These are phyloP conservation scores for Pestalotiopsis sp. DNA, from an alignment of 2,329 filamentous ascomycete genomes.

Conservation along the genomic window DNA sequence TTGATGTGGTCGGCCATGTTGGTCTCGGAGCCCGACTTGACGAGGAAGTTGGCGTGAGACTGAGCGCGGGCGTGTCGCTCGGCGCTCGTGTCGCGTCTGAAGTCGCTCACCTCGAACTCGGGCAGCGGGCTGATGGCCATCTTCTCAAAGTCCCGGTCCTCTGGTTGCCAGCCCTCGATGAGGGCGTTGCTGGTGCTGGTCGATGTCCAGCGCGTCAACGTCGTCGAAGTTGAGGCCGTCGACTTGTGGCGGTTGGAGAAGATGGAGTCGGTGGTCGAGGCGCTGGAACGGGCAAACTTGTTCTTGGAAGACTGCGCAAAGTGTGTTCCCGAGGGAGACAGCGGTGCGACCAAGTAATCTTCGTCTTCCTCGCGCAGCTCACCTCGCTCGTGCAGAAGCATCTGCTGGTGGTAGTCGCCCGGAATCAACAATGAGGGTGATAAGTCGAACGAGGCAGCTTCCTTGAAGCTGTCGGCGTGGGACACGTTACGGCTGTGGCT, in stretches of 20 bases:
- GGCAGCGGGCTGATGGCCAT: slow-evolving; percentile 5
- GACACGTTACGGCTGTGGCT: slow-evolving; percentile 45
- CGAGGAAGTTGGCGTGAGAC: slow-evolving; percentile 30
- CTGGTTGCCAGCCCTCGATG: slow-evolving; percentile 28
- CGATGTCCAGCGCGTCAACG: slow-evolving; percentile 55
- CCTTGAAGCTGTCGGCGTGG: slow-evolving; percentile 57
- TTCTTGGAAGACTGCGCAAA: slow-evolving; percentile 25
- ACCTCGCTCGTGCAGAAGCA: slow-evolving; percentile 43
- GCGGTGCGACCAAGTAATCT: slow-evolving; percentile 34
- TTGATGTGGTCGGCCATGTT: slow-evolving; percentile 18
- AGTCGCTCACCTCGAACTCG: slow-evolving; percentile 8
- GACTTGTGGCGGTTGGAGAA: slow-evolving; percentile 56
- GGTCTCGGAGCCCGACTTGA: slow-evolving; percentile 16
- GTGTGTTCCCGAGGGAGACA: slow-evolving; percentile 32
- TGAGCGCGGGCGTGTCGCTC: slow-evolving; percentile 31
- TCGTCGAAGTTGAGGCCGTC: slow-evolving; percentile 54
- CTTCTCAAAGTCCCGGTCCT: slow-evolving; percentile 22
- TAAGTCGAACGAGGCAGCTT: slow-evolving; percentile 60
- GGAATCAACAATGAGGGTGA: slow-evolving; percentile 67
- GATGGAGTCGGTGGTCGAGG: slow-evolving; percentile 55
- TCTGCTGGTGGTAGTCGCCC: slow-evolving; percentile 58
- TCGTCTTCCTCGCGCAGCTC: slow-evolving; percentile 34
- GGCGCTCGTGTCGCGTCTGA: slow-evolving; percentile 19
- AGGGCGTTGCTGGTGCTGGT: slow-evolving; percentile 49
- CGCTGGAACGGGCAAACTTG: slow-evolving; percentile 49